Conservation (phyloP, 2,329 filamentous ascomycete species). For the Arthroderma sp. region DNA sequence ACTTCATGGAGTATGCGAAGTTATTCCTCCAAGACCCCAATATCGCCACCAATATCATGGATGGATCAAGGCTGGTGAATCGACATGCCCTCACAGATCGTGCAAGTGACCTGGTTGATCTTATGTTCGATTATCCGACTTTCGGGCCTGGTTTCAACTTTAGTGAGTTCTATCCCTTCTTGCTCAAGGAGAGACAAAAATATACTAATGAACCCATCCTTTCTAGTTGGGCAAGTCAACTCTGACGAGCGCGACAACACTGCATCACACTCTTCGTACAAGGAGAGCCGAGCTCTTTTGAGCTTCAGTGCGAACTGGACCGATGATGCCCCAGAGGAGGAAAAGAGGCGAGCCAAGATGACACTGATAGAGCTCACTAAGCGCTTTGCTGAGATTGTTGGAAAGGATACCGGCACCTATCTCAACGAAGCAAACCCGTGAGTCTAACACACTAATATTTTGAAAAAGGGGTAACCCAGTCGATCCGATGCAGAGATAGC, state of each 20-base stretch:
- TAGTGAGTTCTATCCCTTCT: conserved; percentile 15
- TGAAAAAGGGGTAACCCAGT: background rate
- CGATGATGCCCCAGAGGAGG: conserved; percentile 18
- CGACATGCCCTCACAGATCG: conserved; percentile 18
- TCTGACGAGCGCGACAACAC: conserved; percentile 20
- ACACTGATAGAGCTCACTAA: conserved; percentile 19
- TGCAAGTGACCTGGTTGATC: conserved; percentile 18
- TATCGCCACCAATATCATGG: conserved; percentile 24
- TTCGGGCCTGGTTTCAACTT: conserved; percentile 21
- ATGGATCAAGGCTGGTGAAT: conserved; percentile 22
- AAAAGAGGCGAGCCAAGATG: conserved; percentile 18
- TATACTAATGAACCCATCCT: background rate
- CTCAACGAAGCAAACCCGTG: conserved; percentile 18
- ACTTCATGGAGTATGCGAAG: conserved; percentile 21
- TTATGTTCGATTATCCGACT: conserved; percentile 19
- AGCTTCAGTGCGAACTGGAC: conserved; percentile 21
- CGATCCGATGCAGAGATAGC: background rate
- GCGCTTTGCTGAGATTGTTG: conserved; percentile 20
- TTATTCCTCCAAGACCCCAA: conserved; percentile 22
- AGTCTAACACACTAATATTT: conserved; percentile 2
- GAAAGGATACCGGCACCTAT: conserved; percentile 20
- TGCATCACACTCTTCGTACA: conserved; percentile 21
- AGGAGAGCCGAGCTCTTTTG: conserved; percentile 18
- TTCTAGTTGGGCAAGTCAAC: conserved; percentile 22
- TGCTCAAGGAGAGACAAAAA: background rate